Evolutionary conservation across 805 yeast genomes (phyloP), one percentile per base, ranked within the genome.

Genomic region (Clavispora phyllophila): DNA sequence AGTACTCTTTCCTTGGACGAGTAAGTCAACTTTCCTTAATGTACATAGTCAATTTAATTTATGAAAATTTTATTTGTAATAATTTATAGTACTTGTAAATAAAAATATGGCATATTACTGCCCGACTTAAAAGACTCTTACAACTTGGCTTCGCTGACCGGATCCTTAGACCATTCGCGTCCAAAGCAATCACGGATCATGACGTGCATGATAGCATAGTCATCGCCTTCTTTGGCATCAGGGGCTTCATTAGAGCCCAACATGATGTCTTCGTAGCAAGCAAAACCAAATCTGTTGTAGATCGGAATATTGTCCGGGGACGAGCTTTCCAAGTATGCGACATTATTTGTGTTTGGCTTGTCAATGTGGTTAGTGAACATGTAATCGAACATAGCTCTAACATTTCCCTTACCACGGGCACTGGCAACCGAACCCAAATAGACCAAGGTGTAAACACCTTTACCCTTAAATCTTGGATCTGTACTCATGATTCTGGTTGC

Each of bases 381-480:
- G 52, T 64, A 70, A 6, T 76, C 73, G 49, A 78, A 71, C 55
- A 76, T 61, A 20, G 65, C 66, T 37, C 81, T 58, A 9, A 68
- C 76, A 51, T 78, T 77, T 15, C 82, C 82, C 53, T 77, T 77
- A 27, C 82, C 82, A 49, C 80, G 65, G 5, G 81, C 78, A 14
- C 56, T 41, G 20, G 53, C 59, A 5, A 66, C 61, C 6, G 75
- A 66, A 5, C 76, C 78, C 42, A 73, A 58, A 51, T 73, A 73
- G 25, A 73, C 75, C 49, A 73, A 61, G n/a, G 75, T 70, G 51
- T 55, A 73, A 13, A 62, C 55, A 18, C 60, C 59, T 42, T 65
- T 66, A 33, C 63, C 66, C 12, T 48, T 55, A 44, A 70, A 67
- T 29, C 70, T 46, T 5, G 58, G 45, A 50, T 76, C 81, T n/a